Percentiles rank a stretch among this genome's conserved stretches.
Evolutionary conservation across 139 green algal genomes (phyloP).

Genomic region (Haematococcus sp.): DNA sequence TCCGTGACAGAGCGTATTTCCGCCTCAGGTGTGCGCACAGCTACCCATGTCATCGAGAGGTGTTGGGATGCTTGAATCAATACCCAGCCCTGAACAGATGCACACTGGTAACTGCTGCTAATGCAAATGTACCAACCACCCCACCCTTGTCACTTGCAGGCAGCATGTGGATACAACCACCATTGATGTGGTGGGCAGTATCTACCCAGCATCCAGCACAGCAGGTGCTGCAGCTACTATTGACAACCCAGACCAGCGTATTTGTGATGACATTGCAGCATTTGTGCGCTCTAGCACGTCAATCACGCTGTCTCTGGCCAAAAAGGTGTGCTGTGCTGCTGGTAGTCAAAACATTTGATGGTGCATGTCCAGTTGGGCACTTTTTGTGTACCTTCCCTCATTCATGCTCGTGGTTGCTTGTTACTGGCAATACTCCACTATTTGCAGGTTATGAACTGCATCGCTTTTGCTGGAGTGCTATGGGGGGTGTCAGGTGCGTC

Average conservation of each 20-base stretch:
- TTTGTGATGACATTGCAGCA: constrained; percentile 82
- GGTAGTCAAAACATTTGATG: too few relatives aligned
- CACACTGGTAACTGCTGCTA: too few relatives aligned
- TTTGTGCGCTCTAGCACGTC: constrained; percentile 63
- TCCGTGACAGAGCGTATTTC: constrained; percentile 15
- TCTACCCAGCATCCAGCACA: background rate
- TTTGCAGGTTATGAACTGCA: constrained; percentile 7
- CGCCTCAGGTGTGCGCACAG: constrained; percentile 9
- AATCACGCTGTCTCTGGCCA: constrained; percentile 62
- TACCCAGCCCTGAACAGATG: too few relatives aligned
- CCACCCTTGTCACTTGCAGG: background rate
- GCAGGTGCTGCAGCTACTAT: constrained; percentile 1
- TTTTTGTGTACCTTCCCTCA: too few relatives aligned
- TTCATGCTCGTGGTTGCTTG: too few relatives aligned
- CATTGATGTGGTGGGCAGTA: background rate
- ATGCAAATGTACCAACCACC: too few relatives aligned
- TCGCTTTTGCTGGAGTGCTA: background rate
- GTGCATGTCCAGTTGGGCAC: too few relatives aligned
- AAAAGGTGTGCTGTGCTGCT: constrained; percentile 66
- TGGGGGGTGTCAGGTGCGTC: too few relatives aligned
- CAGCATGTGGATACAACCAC: background rate
- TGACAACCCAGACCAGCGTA: constrained; percentile 75
- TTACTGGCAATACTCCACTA: too few relatives aligned
- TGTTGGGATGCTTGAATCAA: too few relatives aligned
- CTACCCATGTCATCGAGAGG: too few relatives aligned